phyloP scores from a whole-genome alignment of 768 basidiomycete species.

The Pleurotus cornucopiae region DNA sequence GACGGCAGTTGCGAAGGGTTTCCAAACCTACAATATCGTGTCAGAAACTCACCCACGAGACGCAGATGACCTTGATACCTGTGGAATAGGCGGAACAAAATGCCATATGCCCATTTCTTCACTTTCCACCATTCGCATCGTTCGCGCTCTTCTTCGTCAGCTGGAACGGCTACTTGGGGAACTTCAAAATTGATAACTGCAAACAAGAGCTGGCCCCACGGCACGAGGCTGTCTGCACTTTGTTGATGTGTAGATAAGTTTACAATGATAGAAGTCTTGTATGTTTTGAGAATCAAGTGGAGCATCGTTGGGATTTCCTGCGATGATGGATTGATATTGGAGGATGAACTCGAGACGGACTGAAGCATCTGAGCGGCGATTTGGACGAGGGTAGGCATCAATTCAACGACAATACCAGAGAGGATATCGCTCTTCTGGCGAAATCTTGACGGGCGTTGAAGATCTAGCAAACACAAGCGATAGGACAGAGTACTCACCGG shows the following conservation, averaged over 20 bases:
- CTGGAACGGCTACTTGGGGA: constrained; percentile 61
- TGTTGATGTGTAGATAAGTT: constrained; percentile 75
- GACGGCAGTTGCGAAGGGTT: constrained; percentile 84
- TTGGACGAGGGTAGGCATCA: constrained; percentile 75
- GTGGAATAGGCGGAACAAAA: constrained; percentile 75
- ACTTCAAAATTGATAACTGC: constrained; percentile 70
- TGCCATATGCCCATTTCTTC: constrained; percentile 92
- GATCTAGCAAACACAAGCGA: not conserved
- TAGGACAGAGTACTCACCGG: constrained; percentile 38
- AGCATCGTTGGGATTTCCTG: constrained; percentile 81
- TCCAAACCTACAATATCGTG: constrained; percentile 53
- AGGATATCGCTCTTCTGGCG: constrained; percentile 60
- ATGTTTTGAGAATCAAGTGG: constrained; percentile 83
- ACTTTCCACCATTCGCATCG: constrained; percentile 85
- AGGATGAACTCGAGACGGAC: constrained; percentile 44
- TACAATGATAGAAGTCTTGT: constrained; percentile 78
- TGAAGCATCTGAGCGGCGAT: constrained; percentile 66
- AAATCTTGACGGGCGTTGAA: constrained; percentile 43
- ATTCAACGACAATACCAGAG: constrained; percentile 49
- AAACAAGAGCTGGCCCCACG: constrained; percentile 86
- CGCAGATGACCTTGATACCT: constrained; percentile 31
- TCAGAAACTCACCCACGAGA: not conserved
- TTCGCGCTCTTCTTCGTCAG: constrained; percentile 73
- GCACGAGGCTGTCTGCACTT: constrained; percentile 67
- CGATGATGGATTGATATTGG: constrained; percentile 20